A percentile compares a stretch with the other conserved stretches of the same genome.
Evolutionary conservation across 78 protist species (phyloP).

Genomic region (Tieghemostelium lacteum): DNA sequence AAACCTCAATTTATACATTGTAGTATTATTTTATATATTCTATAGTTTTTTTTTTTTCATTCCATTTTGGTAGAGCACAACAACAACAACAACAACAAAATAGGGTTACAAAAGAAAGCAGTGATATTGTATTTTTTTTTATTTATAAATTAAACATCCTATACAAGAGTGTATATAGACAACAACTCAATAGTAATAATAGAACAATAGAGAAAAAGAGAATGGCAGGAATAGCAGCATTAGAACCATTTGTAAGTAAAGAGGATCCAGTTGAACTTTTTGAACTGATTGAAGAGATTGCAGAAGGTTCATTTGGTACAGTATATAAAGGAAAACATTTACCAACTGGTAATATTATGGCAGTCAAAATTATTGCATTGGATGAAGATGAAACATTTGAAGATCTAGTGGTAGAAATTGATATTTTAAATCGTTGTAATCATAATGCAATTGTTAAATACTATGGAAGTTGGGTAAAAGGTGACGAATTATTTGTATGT

Average conservation of each 20-base stretch:
- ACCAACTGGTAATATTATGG: slow-evolving; percentile 69
- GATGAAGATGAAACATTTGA: slow-evolving; percentile 84
- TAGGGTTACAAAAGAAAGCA: background rate
- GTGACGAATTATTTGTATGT: slow-evolving; percentile 80
- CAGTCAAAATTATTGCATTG: slow-evolving; percentile 77
- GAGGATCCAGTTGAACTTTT: slow-evolving; percentile 82
- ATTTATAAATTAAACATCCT: background rate
- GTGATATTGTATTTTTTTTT: background rate
- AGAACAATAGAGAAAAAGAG: background rate
- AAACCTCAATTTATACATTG: no score
- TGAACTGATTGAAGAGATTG: slow-evolving; percentile 78
- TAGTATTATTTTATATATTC: no score
- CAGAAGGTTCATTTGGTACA: slow-evolving; percentile 80
- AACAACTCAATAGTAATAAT: background rate
- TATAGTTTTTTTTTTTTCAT: background rate
- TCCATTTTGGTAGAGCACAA: background rate
- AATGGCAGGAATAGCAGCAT: slow-evolving; percentile 61
- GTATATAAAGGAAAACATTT: slow-evolving; percentile 83
- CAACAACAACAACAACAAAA: no score
- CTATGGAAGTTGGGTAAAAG: slow-evolving; percentile 83
- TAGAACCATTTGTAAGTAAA: slow-evolving; percentile 72
- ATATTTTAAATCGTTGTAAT: slow-evolving; percentile 78
- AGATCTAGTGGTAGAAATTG: slow-evolving; percentile 74
- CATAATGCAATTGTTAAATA: slow-evolving; percentile 78
- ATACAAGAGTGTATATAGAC: background rate